Evolutionary conservation across 345 rosid genomes (phyloP), one percentile per base, ranked within the genome.

Genomic region (Mallotus nudiflorus): DNA sequence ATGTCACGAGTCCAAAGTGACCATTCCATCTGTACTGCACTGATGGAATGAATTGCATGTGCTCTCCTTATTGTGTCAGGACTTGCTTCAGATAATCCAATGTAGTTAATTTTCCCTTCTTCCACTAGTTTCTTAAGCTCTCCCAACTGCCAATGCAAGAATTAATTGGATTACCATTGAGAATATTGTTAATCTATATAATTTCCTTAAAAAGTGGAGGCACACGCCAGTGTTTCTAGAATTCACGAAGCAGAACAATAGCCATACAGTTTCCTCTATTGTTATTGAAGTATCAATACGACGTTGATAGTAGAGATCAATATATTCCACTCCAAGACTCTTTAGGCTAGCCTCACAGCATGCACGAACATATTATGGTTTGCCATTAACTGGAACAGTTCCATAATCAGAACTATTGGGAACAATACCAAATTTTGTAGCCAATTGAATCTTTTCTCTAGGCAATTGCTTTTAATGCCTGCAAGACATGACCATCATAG

Each of bases 401-500:
- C 12, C 10, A 12, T 14, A 40, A 14, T 28, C 27, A 19, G 54
- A 5, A 0, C 3, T 51, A 9, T 40, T 48, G 5, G 6, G 2
- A 40, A 53, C 45, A 19, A 71, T 12, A 25, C 86, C 86, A 63
- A 79, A 80, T 39, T 80, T n/a, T n/a, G n/a, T n/a, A n/a, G n/a
- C n/a, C n/a, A n/a, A n/a, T n/a, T n/a, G n/a, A n/a, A n/a, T n/a
- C 59, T 65, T 68, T 2, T 77, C 86, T 77, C 83, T 62, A 0
- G 80, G 78, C 33, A 82, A 29, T 13, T 79, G 73, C 79, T 80
- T 77, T n/a, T 49, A 82, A 33, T 22, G 79, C 83, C 83, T 79
- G 67, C 54, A 16, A 55, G 16, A 39, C 12, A 39, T 11, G 2
- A 63, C 10, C 5, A 8, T n/a, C n/a, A n/a, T n/a, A n/a, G 37